phyloP scores from a whole-genome alignment of 768 basidiomycete genomes.

The Amylocystis lapponica region DNA sequence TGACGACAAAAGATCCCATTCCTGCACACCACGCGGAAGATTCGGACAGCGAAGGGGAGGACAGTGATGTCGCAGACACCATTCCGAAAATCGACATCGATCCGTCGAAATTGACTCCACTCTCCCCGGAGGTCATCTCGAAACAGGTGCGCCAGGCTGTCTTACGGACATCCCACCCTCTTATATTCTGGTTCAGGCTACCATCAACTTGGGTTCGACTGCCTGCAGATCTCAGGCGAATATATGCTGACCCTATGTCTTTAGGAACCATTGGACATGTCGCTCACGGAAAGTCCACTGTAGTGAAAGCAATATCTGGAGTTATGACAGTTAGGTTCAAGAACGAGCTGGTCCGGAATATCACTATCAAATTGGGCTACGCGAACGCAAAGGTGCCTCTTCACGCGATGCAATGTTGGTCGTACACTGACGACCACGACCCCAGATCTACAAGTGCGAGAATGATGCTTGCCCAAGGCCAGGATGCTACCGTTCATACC shows the following conservation, averaged over 20 bases:
- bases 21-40: slow-evolving; percentile 50
- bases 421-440: not conserved
- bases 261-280: slow-evolving; percentile 97
- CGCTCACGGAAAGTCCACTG: slow-evolving; percentile 94
- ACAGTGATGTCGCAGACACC: slow-evolving; percentile 48
- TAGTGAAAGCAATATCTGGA: slow-evolving; percentile 98
- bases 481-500: slow-evolving; percentile 90
- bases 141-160: slow-evolving; percentile 85
- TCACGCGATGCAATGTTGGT: not conserved
- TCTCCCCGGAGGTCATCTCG: slow-evolving; percentile 86
- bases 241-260: not conserved
- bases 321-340: slow-evolving; percentile 99
- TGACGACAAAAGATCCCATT: too few species aligned
- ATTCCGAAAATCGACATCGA: slow-evolving; percentile 74
- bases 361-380: slow-evolving; percentile 98
- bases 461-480: slow-evolving; percentile 90
- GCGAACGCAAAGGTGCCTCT: slow-evolving; percentile 91
- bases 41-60: slow-evolving; percentile 66
- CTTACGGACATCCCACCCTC: not conserved
- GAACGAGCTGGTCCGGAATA: slow-evolving; percentile 98
- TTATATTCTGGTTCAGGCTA: slow-evolving; percentile 53
- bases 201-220: slow-evolving; percentile 78
- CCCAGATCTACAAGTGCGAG: slow-evolving; percentile 96
- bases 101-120: slow-evolving; percentile 73
- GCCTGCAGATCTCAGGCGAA: not conserved